These are phyloP conservation scores for Magnolia sinica DNA, from an alignment of 164 flowering plant genomes.

Conservation along the genomic window DNA sequence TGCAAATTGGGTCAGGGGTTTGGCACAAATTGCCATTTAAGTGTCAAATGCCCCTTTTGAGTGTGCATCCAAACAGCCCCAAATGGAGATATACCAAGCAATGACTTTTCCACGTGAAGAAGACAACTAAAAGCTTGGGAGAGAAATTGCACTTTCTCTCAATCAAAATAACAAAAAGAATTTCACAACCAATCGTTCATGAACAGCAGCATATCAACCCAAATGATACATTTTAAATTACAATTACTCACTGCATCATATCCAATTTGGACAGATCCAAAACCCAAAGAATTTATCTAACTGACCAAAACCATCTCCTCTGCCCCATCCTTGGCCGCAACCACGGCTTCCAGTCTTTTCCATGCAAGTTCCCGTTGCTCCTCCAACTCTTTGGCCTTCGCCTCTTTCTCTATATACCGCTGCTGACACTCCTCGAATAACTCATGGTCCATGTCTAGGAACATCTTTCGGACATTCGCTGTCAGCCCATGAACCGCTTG, in stretches of 20 bases:
- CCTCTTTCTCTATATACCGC: conserved; percentile 48
- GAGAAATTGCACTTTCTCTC: neutral
- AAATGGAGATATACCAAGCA: too few species aligned
- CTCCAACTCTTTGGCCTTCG: conserved; percentile 43
- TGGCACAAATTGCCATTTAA: too few species aligned
- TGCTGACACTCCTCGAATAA: conserved; percentile 64
- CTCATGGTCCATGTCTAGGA: conserved; percentile 69
- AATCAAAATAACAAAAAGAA: neutral
- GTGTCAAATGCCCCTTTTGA: too few species aligned
- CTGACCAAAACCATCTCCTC: conserved; percentile 46
- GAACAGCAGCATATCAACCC: neutral
- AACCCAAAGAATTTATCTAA: neutral
- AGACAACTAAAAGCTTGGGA: neutral
- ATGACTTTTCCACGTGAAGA: too few species aligned
- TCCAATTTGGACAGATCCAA: conserved; percentile 2
- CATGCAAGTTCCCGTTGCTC: conserved; percentile 60
- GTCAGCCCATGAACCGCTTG: conserved; percentile 77
- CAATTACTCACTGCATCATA: neutral
- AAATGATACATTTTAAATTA: neutral
- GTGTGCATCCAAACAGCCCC: too few species aligned
- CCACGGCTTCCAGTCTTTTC: conserved; percentile 62
- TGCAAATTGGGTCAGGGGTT: too few species aligned
- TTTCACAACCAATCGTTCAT: neutral
- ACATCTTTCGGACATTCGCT: conserved; percentile 63
- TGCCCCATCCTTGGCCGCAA: conserved; percentile 38